Evolutionary conservation across 2,329 filamentous ascomycete genomes (phyloP), one percentile per base, ranked within the genome.

Genomic region (Phoma herbarum): DNA sequence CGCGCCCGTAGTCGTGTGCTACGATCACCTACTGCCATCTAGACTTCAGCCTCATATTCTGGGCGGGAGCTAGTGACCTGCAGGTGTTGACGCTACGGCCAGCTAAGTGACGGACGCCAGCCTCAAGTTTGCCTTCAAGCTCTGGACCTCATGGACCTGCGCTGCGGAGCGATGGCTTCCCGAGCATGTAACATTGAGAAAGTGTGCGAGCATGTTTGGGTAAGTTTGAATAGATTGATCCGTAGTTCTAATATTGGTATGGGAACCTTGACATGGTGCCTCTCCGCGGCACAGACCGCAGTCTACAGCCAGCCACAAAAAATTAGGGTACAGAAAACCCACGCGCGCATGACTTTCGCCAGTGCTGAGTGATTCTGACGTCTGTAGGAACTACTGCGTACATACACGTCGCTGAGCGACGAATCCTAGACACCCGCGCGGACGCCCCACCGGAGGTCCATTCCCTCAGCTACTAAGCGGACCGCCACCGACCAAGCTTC

Each of bases 401-500:
- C 4, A 37, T 41, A 44, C 26, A 57, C 33, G 20, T 57, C 41
- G 48, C 48, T 42, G 23, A 28, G 23, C 20, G 25, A 37, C 29
- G 9, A 14, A 44, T 48, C 55, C 37, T 39, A 48, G 28, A 43
- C 42, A 48, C 31, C 39, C 25, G 39, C 16, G 31, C 22, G 23
- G 39, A 29, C 31, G 43, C 61, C 46, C 61, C 63, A 63, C 62
- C 25, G 26, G 7, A 37, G 44, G 52, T 60, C 62, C 57, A 60
- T 59, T 41, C 64, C 65, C 28, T 69, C 71, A 72, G 69, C 68
- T 72, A 59, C 55, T 57, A 62, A 60, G 62, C 62, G 56, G 59
- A 60, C 62, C 68, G 65, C 70, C 70, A 67, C 66, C 50, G 35
- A 37, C 43, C 43, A 61, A 53, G 56, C 44, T 57, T 59, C 52